Percentiles rank a stretch among this genome's conserved stretches.
Conservation (phyloP, 1,284 basidiomycete genomes). For the Ustilago curta region DNA sequence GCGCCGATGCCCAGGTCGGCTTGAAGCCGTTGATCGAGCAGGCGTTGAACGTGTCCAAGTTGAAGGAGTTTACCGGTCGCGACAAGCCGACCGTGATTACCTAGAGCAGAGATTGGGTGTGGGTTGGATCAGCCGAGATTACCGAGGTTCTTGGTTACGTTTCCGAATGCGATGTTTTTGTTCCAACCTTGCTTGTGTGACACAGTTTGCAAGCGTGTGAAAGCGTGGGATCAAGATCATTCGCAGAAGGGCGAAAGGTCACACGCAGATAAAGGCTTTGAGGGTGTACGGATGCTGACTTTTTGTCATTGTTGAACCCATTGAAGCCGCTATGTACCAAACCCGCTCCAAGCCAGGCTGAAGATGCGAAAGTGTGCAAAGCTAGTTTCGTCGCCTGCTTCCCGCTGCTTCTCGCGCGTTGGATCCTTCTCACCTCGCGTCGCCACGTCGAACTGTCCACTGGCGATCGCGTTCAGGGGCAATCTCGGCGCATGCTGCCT, state of each 20-base stretch:
- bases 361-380: conserved; percentile 59
- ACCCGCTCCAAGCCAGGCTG: conserved; percentile 67
- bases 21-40: conserved; percentile 95
- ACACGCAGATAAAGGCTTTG: too few relatives aligned
- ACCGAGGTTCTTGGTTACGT: not conserved
- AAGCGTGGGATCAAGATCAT: too few relatives aligned
- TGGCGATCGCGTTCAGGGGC: not conserved
- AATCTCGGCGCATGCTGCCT: too few relatives aligned
- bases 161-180: not conserved
- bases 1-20: conserved; percentile 83
- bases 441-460: conserved; percentile 18
- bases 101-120: not conserved
- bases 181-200: too few relatives aligned
- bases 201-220: too few relatives aligned
- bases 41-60: conserved; percentile 82
- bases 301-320: not conserved
- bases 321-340: conserved; percentile 53
- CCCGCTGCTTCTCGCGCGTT: not conserved
- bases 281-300: too few relatives aligned
- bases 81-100: conserved; percentile 97
- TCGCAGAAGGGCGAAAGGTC: too few relatives aligned
- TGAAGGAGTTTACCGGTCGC: conserved; percentile 85
- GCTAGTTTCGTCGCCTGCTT: not conserved
- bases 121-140: not conserved
- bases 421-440: conserved; percentile 9